phyloP scores from a whole-genome alignment of 2,329 filamentous ascomycete genomes.

The Xylariaceae sp. region DNA sequence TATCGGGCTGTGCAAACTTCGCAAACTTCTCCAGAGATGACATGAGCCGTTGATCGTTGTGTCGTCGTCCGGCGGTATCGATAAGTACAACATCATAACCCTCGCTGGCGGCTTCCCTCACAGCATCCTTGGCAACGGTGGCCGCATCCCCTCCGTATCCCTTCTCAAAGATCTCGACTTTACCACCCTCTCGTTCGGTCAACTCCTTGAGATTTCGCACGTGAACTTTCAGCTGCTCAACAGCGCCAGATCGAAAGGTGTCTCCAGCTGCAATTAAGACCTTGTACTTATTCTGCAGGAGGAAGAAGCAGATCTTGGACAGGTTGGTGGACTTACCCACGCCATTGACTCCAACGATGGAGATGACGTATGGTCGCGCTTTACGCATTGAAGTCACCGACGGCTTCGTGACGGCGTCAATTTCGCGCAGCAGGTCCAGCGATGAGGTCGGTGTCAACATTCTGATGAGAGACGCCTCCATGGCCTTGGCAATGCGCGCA shows the following conservation, averaged over 20 bases:
- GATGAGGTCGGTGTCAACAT: conserved; percentile 96
- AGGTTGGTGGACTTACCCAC: conserved; percentile 98
- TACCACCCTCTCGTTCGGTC: conserved; percentile 74
- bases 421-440: conserved; percentile 89
- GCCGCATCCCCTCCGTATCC: conserved; percentile 98
- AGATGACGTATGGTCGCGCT: conserved; percentile 88
- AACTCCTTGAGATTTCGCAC: conserved; percentile 91
- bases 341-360: conserved; percentile 96
- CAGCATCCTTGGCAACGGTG: conserved; percentile 89
- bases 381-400: conserved; percentile 58
- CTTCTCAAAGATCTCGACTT: conserved; percentile 91
- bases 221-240: conserved; percentile 94
- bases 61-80: conserved; percentile 88
- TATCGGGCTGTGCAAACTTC: conserved; percentile 92
- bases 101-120: conserved; percentile 70
- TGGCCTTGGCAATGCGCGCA: conserved; percentile 75
- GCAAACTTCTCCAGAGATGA: conserved; percentile 95
- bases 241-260: conserved; percentile 94
- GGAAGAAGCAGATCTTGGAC: conserved; percentile 96
- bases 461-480: conserved; percentile 88
- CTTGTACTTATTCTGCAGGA: conserved; percentile 94
- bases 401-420: conserved; percentile 71
- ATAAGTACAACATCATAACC: conserved; percentile 92
- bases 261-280: conserved; percentile 93
- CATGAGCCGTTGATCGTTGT: conserved; percentile 96